Evolutionary conservation across 2,329 filamentous ascomycete species (phyloP), one percentile per base, ranked within the genome.

Genomic region (Cryphonectria japonica): DNA sequence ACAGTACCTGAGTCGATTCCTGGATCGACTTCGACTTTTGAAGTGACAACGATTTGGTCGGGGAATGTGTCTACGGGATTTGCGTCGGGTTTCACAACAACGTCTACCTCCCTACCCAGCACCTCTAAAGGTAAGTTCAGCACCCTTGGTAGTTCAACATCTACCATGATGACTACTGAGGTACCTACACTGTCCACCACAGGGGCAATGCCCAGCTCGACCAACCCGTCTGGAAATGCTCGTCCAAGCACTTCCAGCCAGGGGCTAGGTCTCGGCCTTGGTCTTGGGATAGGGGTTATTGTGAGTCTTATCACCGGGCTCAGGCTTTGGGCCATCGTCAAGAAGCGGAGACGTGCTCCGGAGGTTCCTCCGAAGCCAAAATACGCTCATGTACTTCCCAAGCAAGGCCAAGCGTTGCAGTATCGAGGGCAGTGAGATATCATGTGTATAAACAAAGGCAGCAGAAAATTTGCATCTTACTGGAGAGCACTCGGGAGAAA

Each of bases 251-350:
- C 37, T 19, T 16, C n/a, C 22, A 39, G 61, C 39, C 19, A 39
- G 16, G 46, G 32, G n/a, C 61, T 64, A 13, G 61, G 34, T 3
- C 13, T 64, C 9, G 61, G 61, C 14, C 61, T 64, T 64, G 61
- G 61, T 9, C n/a, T 64, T 13, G 61, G 61, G 26, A 64, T 64
- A 46, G 61, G 61, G 19, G 6, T 29, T 16, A 46, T 41, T 29
- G 39, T 64, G 61, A 11, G 26, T 29, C 22, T 64, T 26, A 64
- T 64, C 37, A 64, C 37, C 52, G 52, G n/a, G 13, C 13, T 57
- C 8, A 57, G n/a, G n/a, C 29, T 57, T 16, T 57, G 52, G 52
- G 52, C 52, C 5, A 32, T 32, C 52, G 26, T 32, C 4, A 57
- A 32, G 13, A 57, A 32, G 26, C 32, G 26, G 26, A 57, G 52